Conservation (phyloP, 345 rosid species). For the Brassica carinata region DNA sequence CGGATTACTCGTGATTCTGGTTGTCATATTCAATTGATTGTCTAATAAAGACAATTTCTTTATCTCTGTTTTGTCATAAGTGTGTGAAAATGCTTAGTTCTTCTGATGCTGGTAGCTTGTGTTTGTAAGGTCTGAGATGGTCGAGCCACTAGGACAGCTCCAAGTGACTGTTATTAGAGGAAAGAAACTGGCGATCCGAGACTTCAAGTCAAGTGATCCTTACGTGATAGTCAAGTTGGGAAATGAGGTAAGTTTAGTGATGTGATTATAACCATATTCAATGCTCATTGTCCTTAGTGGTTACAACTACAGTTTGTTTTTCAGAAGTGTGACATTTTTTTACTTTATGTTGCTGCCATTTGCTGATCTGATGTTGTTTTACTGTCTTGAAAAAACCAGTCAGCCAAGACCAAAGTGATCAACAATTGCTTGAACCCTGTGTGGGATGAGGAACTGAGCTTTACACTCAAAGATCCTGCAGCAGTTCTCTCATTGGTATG, state of each 20-base stretch:
- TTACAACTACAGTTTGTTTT: constrained; percentile 7
- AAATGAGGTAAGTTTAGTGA: constrained; percentile 55
- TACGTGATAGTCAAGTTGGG: constrained; percentile 88
- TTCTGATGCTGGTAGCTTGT: constrained; percentile 23
- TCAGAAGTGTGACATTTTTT: neutral
- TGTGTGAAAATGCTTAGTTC: neutral
- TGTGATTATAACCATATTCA: neutral
- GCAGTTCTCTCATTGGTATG: constrained; percentile 66
- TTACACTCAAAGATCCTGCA: constrained; percentile 71
- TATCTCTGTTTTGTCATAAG: neutral
- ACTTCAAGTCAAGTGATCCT: constrained; percentile 97
- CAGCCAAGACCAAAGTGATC: constrained; percentile 88
- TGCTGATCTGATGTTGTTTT: constrained; percentile 19
- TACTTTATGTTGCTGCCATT: neutral
- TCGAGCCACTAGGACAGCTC: constrained; percentile 67
- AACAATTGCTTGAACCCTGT: constrained; percentile 91
- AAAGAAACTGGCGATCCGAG: constrained; percentile 77
- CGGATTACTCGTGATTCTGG: neutral
- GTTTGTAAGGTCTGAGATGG: constrained; percentile 48
- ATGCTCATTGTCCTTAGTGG: neutral
- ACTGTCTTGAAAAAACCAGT: constrained; percentile 45
- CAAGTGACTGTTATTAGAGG: constrained; percentile 81
- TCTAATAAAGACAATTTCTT: constrained; percentile 15
- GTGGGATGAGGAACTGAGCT: constrained; percentile 90
- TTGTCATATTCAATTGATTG: constrained; percentile 13